Evolutionary conservation across 2,329 filamentous ascomycete genomes (phyloP), one percentile per base, ranked within the genome.

Genomic region (Hypoxylon sp.): DNA sequence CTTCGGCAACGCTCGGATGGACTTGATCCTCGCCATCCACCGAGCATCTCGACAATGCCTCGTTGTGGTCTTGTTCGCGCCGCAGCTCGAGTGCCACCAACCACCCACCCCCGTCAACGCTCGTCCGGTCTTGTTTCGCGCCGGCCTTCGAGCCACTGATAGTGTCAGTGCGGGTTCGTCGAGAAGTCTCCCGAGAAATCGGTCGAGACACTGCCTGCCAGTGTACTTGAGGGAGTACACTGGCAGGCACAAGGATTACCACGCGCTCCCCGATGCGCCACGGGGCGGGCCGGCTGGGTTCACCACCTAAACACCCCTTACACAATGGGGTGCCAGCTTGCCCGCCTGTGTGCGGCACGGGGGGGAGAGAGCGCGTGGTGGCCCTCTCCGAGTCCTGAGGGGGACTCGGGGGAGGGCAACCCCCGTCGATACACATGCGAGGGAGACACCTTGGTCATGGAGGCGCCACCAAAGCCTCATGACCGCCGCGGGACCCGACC

Each of bases 41-140:
- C 52, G 49, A 57, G 56, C 28, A 44, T 11, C 54, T 63, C 63
- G 67, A 67, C 63, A 64, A 67, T 22, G 39, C 43, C 54, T 69
- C 62, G 56, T 54, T 37, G 28, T 50, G 59, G 59, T 44, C 55
- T 56, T 53, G 46, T 55, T 46, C 57, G 53, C 59, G 62, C 63
- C 61, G 58, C 49, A 63, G 47, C 51, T 64, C 59, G 63, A 62
- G 56, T 43, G 15, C 28, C 15, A n/a, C 37, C 24, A 4, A 26
- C 24, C n/a, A n/a, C 34, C n/a, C 44, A 20, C 34, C 34, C n/a
- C 53, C 47, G 53, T 43, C 58, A 59, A 60, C 28, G 20, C 56
- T 64, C 61, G 51, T 66, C 52, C 57, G 59, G 56, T 51, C 43
- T 41, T 53, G 34, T 65, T 65, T 46, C 56, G 41, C 61, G 50